A percentile compares a stretch with the other conserved stretches of the same genome.
Evolutionary conservation across 352 stramenopile genomes (phyloP).

Genomic region (Phytophthora multivora): DNA sequence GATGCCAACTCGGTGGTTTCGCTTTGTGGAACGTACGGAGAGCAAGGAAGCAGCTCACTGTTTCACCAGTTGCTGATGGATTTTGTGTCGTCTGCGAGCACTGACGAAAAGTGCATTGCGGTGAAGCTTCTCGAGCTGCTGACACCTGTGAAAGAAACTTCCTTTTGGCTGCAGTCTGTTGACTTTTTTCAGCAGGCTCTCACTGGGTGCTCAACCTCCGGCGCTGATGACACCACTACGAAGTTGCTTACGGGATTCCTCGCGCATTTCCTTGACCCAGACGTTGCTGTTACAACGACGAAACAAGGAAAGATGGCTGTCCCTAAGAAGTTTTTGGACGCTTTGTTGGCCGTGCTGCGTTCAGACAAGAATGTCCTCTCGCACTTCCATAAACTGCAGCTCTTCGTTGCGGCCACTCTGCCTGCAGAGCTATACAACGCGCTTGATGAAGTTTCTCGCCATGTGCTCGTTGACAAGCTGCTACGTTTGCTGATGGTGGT

Average conservation of each 20-base stretch:
- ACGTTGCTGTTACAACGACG: constrained; percentile 31
- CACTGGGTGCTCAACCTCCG: constrained; percentile 19
- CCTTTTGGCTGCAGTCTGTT: constrained; percentile 70
- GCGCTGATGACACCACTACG: not conserved
- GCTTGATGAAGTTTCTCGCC: constrained; percentile 57
- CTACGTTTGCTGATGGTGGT: constrained; percentile 65
- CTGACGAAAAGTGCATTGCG: constrained; percentile 49
- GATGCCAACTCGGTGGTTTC: constrained; percentile 59
- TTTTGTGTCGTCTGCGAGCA: constrained; percentile 52
- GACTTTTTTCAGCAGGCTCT: constrained; percentile 68
- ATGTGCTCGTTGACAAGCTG: constrained; percentile 51
- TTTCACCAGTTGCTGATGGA: constrained; percentile 57
- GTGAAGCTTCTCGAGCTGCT: constrained; percentile 73
- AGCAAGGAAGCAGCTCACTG: constrained; percentile 29
- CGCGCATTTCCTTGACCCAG: constrained; percentile 53
- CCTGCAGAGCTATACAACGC: constrained; percentile 44
- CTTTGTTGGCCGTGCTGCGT: constrained; percentile 52
- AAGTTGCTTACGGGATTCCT: constrained; percentile 60
- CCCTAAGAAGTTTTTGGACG: constrained; percentile 64
- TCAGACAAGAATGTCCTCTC: constrained; percentile 35
- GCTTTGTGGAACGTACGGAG: constrained; percentile 54
- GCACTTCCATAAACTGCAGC: constrained; percentile 50
- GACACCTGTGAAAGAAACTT: constrained; percentile 45
- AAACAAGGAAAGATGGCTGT: constrained; percentile 36
- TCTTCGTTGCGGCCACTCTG: constrained; percentile 46